Percentiles rank a stretch among this genome's conserved stretches.
phyloP scores from a whole-genome alignment of 768 basidiomycete genomes.

The Hebeloma cylindrosporum region DNA sequence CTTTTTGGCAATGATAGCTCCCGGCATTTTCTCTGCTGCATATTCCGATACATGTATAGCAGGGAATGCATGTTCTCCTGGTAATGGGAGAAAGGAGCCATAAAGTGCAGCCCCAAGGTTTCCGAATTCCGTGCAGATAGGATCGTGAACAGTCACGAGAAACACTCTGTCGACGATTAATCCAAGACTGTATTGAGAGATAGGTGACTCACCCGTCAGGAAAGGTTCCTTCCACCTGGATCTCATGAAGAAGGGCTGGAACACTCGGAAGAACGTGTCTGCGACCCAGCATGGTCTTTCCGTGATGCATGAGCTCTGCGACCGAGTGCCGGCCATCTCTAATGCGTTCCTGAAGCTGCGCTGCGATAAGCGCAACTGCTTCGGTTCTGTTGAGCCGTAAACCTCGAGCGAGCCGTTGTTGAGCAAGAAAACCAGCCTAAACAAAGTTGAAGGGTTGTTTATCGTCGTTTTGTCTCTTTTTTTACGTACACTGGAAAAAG shows the following conservation, averaged over 20 bases:
- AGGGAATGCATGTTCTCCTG: constrained; percentile 65
- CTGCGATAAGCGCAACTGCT: constrained; percentile 85
- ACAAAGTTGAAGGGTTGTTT: not conserved
- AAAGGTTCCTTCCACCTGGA: constrained; percentile 95
- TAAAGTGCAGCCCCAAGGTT: constrained; percentile 85
- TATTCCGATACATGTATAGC: constrained; percentile 48
- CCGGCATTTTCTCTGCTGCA: constrained; percentile 58
- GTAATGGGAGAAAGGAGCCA: constrained; percentile 89
- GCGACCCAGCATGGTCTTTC: constrained; percentile 84
- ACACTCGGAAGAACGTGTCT: constrained; percentile 89
- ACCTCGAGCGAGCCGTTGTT: constrained; percentile 94
- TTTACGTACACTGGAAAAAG: too few relatives aligned
- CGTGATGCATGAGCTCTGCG: constrained; percentile 89
- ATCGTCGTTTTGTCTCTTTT: too few relatives aligned
- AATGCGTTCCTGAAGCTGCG: constrained; percentile 91
- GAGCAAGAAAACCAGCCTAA: constrained; percentile 85
- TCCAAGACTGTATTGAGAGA: not conserved
- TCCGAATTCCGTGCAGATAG: constrained; percentile 82
- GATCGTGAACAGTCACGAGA: constrained; percentile 96
- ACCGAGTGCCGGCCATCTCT: constrained; percentile 88
- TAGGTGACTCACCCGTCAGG: constrained; percentile 63
- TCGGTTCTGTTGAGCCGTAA: constrained; percentile 85
- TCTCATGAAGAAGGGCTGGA: constrained; percentile 70
- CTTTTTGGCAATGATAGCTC: constrained; percentile 69
- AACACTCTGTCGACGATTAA: constrained; percentile 60